phyloP scores from a whole-genome alignment of 139 green algal genomes.

The Chlorella sp. region DNA sequence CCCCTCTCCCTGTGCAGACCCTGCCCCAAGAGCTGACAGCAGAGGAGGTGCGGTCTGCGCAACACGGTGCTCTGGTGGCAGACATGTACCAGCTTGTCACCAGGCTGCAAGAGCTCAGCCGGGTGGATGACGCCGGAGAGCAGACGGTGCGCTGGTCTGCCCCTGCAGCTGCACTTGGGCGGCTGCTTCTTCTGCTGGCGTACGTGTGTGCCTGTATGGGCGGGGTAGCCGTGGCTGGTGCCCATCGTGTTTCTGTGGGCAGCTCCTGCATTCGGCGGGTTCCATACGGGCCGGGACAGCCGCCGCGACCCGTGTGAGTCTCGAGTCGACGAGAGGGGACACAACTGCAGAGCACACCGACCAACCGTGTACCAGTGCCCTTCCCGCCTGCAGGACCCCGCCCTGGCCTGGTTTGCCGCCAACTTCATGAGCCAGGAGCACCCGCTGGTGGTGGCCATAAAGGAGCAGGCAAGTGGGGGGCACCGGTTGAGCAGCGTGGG shows the following conservation, averaged over 20 bases:
- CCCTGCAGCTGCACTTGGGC: too few relatives aligned
- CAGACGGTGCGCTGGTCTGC: not conserved
- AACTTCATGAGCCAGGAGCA: not conserved
- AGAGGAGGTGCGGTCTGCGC: not conserved
- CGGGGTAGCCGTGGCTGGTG: too few relatives aligned
- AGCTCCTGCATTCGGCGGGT: too few relatives aligned
- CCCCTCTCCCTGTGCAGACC: not conserved
- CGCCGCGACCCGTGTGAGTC: too few relatives aligned
- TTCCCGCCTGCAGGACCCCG: not conserved
- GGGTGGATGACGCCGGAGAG: not conserved
- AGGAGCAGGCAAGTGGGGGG: not conserved
- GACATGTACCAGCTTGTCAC: not conserved
- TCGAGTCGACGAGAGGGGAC: too few relatives aligned
- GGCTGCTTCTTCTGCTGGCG: too few relatives aligned
- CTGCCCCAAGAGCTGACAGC: not conserved
- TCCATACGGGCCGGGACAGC: too few relatives aligned
- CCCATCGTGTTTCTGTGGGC: too few relatives aligned
- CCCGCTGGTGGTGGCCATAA: not conserved
- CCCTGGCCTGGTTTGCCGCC: not conserved
- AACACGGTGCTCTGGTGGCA: not conserved
- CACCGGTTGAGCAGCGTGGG: not conserved
- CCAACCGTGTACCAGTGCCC: too few relatives aligned
- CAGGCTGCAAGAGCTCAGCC: not conserved
- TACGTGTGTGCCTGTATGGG: too few relatives aligned
- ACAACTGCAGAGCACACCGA: too few relatives aligned